Evolutionary conservation across 2,329 filamentous ascomycete genomes (phyloP), one percentile per base, ranked within the genome.

Genomic region (Zasmidium angulare): DNA sequence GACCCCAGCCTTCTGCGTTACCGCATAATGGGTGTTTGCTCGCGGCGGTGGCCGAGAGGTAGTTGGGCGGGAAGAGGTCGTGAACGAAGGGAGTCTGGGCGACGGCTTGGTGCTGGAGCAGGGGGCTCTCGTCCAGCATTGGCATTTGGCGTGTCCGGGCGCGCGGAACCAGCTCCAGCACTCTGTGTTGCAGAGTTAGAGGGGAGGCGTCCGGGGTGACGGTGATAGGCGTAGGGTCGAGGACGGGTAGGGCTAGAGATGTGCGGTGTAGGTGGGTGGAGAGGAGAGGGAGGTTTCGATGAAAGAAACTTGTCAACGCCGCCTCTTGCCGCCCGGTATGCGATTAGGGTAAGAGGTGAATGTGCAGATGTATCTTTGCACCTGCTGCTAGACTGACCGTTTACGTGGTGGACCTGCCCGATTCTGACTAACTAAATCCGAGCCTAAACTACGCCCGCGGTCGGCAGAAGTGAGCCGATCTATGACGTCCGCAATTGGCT

Each of bases 1-100:
- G 95, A 1, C 96, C 96, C 95, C 95, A 99, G 70, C 95, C 96
- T 77, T 98, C 93, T 56, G 82, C 81, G 77, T 96, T 95, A 74
- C 89, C 86, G 78, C 93, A 98, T 75, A 97, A 81, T 59, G 90
- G 86, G 74, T 96, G 89, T 31, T 56, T 55, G 24, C 56, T 56
- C 19, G 63, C 50, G 40, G 50, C 53, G 46, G 64, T 61, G 23
- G 66, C 66, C 52, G 65, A 62, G 54, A 73, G 70, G 56, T 73
- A 73, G 55, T 65, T 69, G 53, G 68, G 64, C 36, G 68, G 64
- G 56, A 66, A 62, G 53, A 53, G 55, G 59, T 10, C 43, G 43
- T 46, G 9, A 20, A 11, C 20, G 46, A 24, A 49, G 22, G 53
- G 40, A 51, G 54, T 46, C 36, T 50, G 36, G 48, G 63, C 59